Evolutionary conservation across 441 rosid genomes (phyloP), one percentile per base, ranked within the genome.

Genomic region (Gossypium trilobum): DNA sequence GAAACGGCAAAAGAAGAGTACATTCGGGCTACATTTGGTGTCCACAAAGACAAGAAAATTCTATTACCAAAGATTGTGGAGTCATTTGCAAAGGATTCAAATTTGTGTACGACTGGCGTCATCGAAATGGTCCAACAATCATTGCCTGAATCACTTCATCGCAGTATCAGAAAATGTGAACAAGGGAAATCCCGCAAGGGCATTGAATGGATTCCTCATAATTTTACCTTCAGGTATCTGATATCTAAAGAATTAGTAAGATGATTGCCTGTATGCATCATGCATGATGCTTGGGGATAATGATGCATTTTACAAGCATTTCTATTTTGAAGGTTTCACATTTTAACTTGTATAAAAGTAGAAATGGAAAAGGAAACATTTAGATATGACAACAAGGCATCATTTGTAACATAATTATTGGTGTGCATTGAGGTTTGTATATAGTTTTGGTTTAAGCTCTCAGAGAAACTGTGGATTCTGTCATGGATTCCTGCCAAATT

Each of bases 171-270:
- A 82, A 87, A 82, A 82, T 85, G 85, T 57, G 89, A 82, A 59
- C 75, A 58, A 68, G 84, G 86, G 72, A 93, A 88, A 81, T 74
- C 86, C 23, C 85, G 85, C 25, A 91, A 88, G 82, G 70, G 50
- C 80, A 86, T 94, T 8, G 90, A 89, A 46, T 91, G 97, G 96
- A 81, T 84, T 68, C 90, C 97, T 3, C 93, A 91, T 82, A 94
- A 86, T 74, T 90, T 94, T 78, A 78, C 81, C 58, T 91, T 91
- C 52, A 87, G 98, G 70, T 94, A 89, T 84, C 84, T 91, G 70
- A 88, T 94, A 79, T 79, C 89, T 27, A 94, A 86, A 78, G 96
- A 89, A 78, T 76, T 91, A 68, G 88, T 81, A 22, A 88, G 82
- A 81, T 91, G 83, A 90, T 70, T 31, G 61, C 44, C 60, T 7